phyloP scores from a whole-genome alignment of 139 green algal genomes.

The Chlorella ohadii region DNA sequence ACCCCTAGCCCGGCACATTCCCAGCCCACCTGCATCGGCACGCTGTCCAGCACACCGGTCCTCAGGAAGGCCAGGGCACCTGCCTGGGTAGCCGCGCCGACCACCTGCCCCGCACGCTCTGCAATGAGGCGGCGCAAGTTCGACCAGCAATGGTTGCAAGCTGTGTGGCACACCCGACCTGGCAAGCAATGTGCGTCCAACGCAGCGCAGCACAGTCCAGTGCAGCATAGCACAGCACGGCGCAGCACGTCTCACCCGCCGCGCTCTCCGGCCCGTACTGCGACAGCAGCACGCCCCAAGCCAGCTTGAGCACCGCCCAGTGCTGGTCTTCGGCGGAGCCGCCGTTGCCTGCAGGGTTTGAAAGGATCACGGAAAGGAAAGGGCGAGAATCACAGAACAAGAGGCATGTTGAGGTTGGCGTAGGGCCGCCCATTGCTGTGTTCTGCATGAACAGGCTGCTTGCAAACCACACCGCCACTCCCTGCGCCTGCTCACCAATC shows the following conservation, averaged over 20 bases:
- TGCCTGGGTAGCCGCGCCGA: constrained; percentile 26
- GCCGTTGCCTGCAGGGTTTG: background rate
- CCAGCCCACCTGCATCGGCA: constrained; percentile 40
- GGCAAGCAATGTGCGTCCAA: no score
- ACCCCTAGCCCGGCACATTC: no score
- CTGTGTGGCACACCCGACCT: no score
- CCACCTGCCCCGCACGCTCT: constrained; percentile 18
- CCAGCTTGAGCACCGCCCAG: constrained; percentile 49
- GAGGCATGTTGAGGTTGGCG: no score
- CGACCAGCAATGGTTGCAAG: no score
- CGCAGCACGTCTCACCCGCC: background rate
- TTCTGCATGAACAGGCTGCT: no score
- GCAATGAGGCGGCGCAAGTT: background rate
- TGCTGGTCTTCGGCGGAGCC: constrained; percentile 29
- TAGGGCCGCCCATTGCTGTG: no score
- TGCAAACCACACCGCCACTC: no score
- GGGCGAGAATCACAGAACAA: no score
- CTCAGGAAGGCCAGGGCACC: constrained; percentile 46
- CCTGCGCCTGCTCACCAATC: background rate
- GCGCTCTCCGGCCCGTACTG: constrained; percentile 21
- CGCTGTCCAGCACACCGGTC: constrained; percentile 30
- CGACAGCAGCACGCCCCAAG: constrained; percentile 64
- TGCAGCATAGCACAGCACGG: no score
- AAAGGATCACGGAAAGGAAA: no score
- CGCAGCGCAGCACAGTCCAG: no score